Evolutionary conservation across 208 protist species (phyloP).

Genomic region (Pavlovales sp.): DNA sequence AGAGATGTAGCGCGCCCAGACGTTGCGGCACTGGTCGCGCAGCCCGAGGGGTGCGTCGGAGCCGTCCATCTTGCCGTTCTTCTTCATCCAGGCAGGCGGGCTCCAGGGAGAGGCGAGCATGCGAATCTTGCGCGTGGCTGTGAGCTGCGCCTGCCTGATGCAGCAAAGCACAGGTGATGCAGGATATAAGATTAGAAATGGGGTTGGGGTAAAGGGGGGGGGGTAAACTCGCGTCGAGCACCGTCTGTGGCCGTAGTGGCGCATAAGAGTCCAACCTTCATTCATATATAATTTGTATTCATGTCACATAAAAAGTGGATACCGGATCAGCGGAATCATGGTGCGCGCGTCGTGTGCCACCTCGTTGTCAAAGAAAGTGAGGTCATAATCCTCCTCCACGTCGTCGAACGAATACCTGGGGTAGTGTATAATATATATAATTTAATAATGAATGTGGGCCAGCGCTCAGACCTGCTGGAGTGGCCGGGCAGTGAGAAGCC

Average conservation of each 20-base stretch:
- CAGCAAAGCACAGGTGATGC: no score
- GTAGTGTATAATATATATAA: no score
- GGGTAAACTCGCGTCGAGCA: no score
- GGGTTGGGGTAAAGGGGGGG: no score
- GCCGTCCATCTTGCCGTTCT: neutral
- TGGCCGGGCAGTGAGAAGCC: no score
- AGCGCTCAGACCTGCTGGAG: no score
- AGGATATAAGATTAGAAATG: no score
- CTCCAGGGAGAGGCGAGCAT: slow-evolving; percentile 46
- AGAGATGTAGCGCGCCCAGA: slow-evolving; percentile 49
- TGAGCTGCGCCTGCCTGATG: slow-evolving; percentile 6
- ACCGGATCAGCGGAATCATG: slow-evolving; percentile 51
- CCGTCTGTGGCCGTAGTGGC: no score
- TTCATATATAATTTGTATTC: no score
- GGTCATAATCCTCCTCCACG: slow-evolving; percentile 10
- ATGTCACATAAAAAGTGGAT: no score
- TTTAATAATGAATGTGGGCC: no score
- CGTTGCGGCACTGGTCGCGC: neutral
- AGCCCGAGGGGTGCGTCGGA: neutral
- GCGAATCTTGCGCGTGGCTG: neutral
- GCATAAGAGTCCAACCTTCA: no score
- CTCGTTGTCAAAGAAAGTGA: slow-evolving; percentile 8
- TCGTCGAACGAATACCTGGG: slow-evolving; percentile 43
- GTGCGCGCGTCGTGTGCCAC: slow-evolving; percentile 21
- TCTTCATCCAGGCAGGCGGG: slow-evolving; percentile 46